These are phyloP conservation scores for Hemileccinum impolitum DNA, from an alignment of 768 basidiomycete species.

Conservation along the genomic window DNA sequence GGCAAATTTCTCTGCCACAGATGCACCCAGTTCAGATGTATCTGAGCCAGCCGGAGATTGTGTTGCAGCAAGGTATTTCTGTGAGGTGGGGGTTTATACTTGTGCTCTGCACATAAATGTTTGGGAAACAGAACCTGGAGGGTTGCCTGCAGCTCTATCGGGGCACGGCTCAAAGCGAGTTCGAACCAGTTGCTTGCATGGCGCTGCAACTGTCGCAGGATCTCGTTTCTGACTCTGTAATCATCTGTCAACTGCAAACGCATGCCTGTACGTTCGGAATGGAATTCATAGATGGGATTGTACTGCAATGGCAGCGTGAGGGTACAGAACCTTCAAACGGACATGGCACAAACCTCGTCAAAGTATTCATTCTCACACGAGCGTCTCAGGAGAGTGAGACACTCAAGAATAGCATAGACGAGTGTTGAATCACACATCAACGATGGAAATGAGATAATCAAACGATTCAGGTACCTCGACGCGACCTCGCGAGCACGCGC, in stretches of 20 bases:
- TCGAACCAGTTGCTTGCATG: conserved; percentile 84
- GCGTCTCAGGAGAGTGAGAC: conserved; percentile 81
- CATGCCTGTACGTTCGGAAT: conserved; percentile 72
- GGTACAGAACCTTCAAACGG: background rate
- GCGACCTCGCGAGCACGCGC: conserved; percentile 80
- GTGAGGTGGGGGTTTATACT: conserved; percentile 3
- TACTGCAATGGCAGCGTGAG: conserved; percentile 50
- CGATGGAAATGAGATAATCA: conserved; percentile 91
- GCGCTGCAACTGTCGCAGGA: conserved; percentile 68
- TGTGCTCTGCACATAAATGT: background rate
- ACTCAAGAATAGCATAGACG: conserved; percentile 87
- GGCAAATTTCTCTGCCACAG: conserved; percentile 82
- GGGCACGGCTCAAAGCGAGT: conserved; percentile 81
- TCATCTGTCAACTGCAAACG: conserved; percentile 81
- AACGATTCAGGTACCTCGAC: conserved; percentile 74
- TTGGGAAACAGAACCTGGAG: conserved; percentile 59
- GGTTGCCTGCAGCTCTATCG: conserved; percentile 88
- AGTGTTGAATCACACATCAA: conserved; percentile 88
- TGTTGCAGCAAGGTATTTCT: conserved; percentile 88
- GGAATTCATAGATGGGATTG: conserved; percentile 81
- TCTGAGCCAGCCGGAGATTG: conserved; percentile 67
- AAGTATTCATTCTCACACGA: conserved; percentile 88
- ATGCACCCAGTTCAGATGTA: conserved; percentile 86
- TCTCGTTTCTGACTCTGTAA: conserved; percentile 81
- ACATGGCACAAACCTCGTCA: conserved; percentile 68